phyloP scores from a whole-genome alignment of 1,284 basidiomycete genomes.

The Meripilus lineatus region DNA sequence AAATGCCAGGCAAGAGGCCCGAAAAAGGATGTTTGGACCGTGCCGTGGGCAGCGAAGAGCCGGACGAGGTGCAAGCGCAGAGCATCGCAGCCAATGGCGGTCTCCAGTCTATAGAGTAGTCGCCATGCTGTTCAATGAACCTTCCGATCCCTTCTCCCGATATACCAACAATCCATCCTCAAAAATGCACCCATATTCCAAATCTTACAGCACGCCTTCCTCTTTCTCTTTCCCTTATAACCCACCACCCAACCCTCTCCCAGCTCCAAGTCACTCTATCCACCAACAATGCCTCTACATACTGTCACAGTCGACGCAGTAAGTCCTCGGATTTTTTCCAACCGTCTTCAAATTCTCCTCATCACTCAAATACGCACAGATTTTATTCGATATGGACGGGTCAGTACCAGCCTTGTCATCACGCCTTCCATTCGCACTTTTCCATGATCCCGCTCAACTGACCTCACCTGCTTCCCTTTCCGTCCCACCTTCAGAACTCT shows the following conservation, averaged over 20 bases:
- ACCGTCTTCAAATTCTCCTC: no score
- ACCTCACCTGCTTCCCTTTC: slow-evolving; percentile 7
- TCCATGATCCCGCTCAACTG: neutral
- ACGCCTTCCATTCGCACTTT: neutral
- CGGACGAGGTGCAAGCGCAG: neutral
- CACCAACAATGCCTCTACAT: slow-evolving; percentile 24
- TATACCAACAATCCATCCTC: no score
- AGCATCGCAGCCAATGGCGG: no score
- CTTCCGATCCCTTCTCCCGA: no score
- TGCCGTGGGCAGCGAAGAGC: neutral
- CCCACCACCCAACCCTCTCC: neutral
- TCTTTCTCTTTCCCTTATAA: neutral
- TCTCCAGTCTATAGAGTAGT: no score
- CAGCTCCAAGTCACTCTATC: no score
- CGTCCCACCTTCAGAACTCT: slow-evolving; percentile 43
- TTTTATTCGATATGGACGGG: slow-evolving; percentile 73
- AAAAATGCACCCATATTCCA: no score
- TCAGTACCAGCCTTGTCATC: slow-evolving; percentile 24
- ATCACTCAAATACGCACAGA: no score
- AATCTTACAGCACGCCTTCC: no score
- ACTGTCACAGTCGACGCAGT: slow-evolving; percentile 50
- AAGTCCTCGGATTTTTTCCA: slow-evolving; percentile 19
- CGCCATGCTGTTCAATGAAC: no score
- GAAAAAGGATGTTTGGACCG: slow-evolving; percentile 3
- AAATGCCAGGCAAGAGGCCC: neutral